Conservation (phyloP, 2,329 filamentous ascomycete species). For the Hortaea sp. region DNA sequence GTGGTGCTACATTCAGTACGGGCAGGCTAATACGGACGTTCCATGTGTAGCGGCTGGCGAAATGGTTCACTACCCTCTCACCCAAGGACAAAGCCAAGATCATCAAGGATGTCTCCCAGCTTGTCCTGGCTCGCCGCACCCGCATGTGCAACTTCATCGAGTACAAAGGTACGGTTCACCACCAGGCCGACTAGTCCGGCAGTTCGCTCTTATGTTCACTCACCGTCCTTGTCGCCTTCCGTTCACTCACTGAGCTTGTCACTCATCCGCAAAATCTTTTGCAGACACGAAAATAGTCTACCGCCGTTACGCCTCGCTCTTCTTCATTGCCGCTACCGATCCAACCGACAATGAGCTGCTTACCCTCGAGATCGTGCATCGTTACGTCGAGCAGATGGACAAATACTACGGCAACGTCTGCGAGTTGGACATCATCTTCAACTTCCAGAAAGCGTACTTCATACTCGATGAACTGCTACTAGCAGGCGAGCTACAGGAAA, state of each 20-base stretch:
- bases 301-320: conserved; percentile 94
- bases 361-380: conserved; percentile 95
- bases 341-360: conserved; percentile 98
- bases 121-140: conserved; percentile 87
- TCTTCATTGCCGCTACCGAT: conserved; percentile 96
- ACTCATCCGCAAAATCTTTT: background rate
- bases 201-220: background rate
- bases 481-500: conserved; percentile 95
- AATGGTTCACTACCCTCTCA: conserved; percentile 98
- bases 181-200: background rate
- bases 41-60: conserved; percentile 71
- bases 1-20: background rate
- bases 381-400: conserved; percentile 99
- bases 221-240: background rate
- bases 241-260: conserved; percentile 5
- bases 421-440: conserved; percentile 99
- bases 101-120: conserved; percentile 97
- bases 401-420: conserved; percentile 99
- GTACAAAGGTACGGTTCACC: conserved; percentile 72
- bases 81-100: conserved; percentile 99
- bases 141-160: conserved; percentile 99
- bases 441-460: conserved; percentile 99
- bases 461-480: conserved; percentile 93
- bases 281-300: conserved; percentile 97
- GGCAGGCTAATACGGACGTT: conserved; percentile 2